Conservation (phyloP, 1,139 yeast species). For the Lodderomyces parapsilosis region DNA sequence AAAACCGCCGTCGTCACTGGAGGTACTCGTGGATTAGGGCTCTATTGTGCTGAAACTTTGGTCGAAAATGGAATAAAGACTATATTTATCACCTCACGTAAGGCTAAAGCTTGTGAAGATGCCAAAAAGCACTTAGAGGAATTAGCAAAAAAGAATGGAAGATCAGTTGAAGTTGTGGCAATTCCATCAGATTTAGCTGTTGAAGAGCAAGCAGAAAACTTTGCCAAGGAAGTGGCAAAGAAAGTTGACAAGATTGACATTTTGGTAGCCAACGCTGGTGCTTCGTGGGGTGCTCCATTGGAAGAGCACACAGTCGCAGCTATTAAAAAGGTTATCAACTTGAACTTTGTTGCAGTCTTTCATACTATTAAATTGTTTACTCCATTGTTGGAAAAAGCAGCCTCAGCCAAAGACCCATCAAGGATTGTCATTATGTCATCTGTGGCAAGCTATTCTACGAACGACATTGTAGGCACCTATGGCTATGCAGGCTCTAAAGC, state of each 20-base stretch:
- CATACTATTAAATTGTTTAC: conserved; percentile 61
- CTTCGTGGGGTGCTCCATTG: conserved; percentile 73
- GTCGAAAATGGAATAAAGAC: conserved; percentile 62
- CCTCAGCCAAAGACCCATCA: conserved; percentile 59
- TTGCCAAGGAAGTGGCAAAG: conserved; percentile 43
- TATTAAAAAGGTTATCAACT: conserved; percentile 59
- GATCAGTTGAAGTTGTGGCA: conserved; percentile 45
- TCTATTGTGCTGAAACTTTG: conserved; percentile 65
- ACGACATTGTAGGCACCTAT: conserved; percentile 57
- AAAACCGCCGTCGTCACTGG: conserved; percentile 77
- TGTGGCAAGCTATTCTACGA: conserved; percentile 45
- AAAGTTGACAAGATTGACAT: conserved; percentile 54
- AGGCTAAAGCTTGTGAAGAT: conserved; percentile 60
- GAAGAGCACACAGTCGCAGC: conserved; percentile 63
- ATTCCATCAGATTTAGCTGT: conserved; percentile 62
- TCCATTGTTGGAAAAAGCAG: conserved; percentile 57
- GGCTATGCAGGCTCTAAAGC: conserved; percentile 79
- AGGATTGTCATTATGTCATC: conserved; percentile 71
- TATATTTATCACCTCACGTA: conserved; percentile 68
- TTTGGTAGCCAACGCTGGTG: conserved; percentile 77
- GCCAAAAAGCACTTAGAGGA: conserved; percentile 53
- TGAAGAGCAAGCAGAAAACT: conserved; percentile 48
- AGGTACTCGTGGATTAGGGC: conserved; percentile 75
- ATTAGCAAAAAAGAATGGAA: conserved; percentile 41
- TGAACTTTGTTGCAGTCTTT: conserved; percentile 71